These are phyloP conservation scores for Zygoascus hellenicus DNA, from an alignment of 1,139 yeast genomes.

Conservation along the genomic window DNA sequence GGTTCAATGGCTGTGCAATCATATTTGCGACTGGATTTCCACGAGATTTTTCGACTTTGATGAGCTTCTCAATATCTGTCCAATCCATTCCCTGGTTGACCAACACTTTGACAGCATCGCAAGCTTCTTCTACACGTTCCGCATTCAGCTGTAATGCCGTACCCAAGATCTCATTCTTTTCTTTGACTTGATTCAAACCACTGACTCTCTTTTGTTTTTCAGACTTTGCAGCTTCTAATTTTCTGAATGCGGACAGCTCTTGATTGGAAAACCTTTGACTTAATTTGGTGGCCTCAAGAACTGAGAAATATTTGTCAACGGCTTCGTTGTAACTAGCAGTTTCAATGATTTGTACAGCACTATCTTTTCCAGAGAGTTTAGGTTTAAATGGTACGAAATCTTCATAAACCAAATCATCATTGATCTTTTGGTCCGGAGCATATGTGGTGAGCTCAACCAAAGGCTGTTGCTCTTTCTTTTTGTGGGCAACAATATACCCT, in stretches of 20 bases:
- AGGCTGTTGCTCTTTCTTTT: constrained; percentile 34
- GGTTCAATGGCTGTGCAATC: constrained; percentile 64
- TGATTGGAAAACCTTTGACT: constrained; percentile 69
- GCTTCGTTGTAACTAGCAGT: constrained; percentile 67
- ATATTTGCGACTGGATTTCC: constrained; percentile 58
- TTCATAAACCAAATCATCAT: constrained; percentile 53
- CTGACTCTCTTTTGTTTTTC: constrained; percentile 72
- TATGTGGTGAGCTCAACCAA: constrained; percentile 20
- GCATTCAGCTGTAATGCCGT: constrained; percentile 67
- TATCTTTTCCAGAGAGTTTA: constrained; percentile 22
- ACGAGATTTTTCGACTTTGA: constrained; percentile 61
- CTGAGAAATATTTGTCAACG: constrained; percentile 76
- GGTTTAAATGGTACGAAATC: constrained; percentile 87
- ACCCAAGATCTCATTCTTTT: constrained; percentile 61
- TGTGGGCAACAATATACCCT: constrained; percentile 66
- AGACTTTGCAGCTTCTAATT: constrained; percentile 65
- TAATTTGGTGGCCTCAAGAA: constrained; percentile 75
- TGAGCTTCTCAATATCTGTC: constrained; percentile 76
- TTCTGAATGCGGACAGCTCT: constrained; percentile 64
- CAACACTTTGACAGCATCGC: constrained; percentile 56
- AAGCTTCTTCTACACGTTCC: constrained; percentile 66
- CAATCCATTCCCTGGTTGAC: constrained; percentile 90
- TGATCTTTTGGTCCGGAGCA: constrained; percentile 24
- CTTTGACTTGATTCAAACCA: constrained; percentile 59
- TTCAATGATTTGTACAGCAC: constrained; percentile 16